Base-by-base conservation (phyloP, 345 rosid species). In the Eucalyptus globulus region DNA sequence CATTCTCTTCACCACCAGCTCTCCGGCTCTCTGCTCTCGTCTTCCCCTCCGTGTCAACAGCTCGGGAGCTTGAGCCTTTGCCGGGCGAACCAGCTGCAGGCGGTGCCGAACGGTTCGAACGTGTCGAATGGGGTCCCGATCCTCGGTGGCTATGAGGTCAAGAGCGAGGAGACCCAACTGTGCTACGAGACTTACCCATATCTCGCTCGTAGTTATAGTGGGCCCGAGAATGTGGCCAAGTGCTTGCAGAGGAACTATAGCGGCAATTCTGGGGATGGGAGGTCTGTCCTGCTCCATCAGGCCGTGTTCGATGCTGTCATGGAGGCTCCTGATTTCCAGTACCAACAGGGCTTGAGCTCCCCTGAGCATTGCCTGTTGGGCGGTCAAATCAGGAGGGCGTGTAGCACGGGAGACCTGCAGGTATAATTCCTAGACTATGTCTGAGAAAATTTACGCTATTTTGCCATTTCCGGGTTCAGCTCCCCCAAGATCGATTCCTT, bases 341-440 rank as follows among this genome's bases (percentile, higher is more conserved):
- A 40, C 85, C 96, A 93, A 22, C 86, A 89, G 45, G 87, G 94
- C 14, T 94, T 86, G 87, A 60, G 91, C 91, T 92, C 94, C 14
- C 96, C 97, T 9, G 97, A 96, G 89, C 93, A 87, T 89, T 88
- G 87, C 65, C 94, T 94, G 88, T 92, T 94, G 54, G 88, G 93
- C 13, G 91, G 95, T 72, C 98, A 95, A 21, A 90, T 96, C 92
- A 93, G 99, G 72, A 94, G 96, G 91, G 98, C 91, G 88, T 95
- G 93, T 93, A 97, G 99, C 91, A 92, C 98, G 1, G 98, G 99
- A 86, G 98, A 97, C 88, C 93, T 97, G 72, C 94, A 95, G 90
- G 99, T 98, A 90, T 89, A 60, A 89, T 27, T 37, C 45, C 67
- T 87, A 16, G 9, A 19, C 16, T 11, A 21, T 8, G 60, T 29